Evolutionary conservation across 371 early-diverging fungal genomes (phyloP).

Genomic region (Mortierella sp.): DNA sequence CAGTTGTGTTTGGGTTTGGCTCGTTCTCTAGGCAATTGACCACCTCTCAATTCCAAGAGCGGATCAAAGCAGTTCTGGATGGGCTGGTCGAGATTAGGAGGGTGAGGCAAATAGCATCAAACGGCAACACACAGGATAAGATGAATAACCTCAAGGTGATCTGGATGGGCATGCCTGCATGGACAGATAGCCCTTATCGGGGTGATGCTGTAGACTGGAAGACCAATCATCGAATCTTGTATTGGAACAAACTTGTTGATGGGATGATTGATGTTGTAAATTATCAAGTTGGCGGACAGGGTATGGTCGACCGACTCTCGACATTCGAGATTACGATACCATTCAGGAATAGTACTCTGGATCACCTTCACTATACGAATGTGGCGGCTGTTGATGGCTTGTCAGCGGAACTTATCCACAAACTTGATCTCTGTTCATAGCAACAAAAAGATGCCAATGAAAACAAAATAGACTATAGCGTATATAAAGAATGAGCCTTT

Average conservation of each 20-base stretch:
- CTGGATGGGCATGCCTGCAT: slow-evolving; percentile 35
- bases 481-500: too few species aligned
- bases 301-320: slow-evolving; percentile 25
- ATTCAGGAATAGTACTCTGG: slow-evolving; percentile 29
- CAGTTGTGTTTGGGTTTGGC: slow-evolving; percentile 30
- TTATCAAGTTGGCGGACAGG: slow-evolving; percentile 6
- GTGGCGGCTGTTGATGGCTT: slow-evolving; percentile 13
- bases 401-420: slow-evolving; percentile 35
- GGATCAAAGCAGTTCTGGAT: slow-evolving; percentile 7
- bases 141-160: slow-evolving; percentile 29
- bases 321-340: slow-evolving; percentile 34
- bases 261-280: slow-evolving; percentile 25
- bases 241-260: slow-evolving; percentile 35
- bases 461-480: background rate
- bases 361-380: slow-evolving; percentile 16
- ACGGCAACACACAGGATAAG: background rate
- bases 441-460: background rate
- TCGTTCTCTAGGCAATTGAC: slow-evolving; percentile 17
- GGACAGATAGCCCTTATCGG: slow-evolving; percentile 16
- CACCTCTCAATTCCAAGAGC: slow-evolving; percentile 18
- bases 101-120: background rate
- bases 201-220: slow-evolving; percentile 11
- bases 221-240: slow-evolving; percentile 31
- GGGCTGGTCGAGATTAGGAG: slow-evolving; percentile 16
- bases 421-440: slow-evolving; percentile 36